Base-by-base conservation (phyloP, 2,329 filamentous ascomycete species). In the Chaetomium olivaceum region DNA sequence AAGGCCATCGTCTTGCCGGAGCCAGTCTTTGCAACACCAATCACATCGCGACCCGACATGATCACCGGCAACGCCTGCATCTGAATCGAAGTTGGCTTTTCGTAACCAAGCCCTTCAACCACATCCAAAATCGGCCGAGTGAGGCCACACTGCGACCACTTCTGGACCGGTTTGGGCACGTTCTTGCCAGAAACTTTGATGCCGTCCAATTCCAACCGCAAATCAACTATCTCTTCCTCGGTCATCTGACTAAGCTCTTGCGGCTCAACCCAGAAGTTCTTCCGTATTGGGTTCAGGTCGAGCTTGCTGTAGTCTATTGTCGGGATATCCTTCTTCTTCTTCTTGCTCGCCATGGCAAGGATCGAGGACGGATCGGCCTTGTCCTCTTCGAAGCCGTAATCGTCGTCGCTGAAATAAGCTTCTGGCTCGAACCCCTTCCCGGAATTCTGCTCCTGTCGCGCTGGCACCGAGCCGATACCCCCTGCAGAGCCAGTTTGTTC, bases 1-100 rank as follows among this genome's bases (percentile, higher is more conserved):
- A 98, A 99, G 6, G 95, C 95, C 73, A 98, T 88, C 0, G 95
- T 99, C 81, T 99, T 99, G 76, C 95, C 95, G 29, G 95, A 98
- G 5, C 95, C 95, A 29, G 95, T 99, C 81, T 98, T 98, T 21
- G 95, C 95, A 61, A 99, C 93, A 70, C 93, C 95, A 69, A 99
- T 92, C 46, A 97, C 91, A 80, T 99, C 95, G 71, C 93, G 88
- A 11, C 95, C 95, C 31, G 93, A 96, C 91, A 98, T 97, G 73
- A 97, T 91, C 11, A 93, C 89, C 1, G 95, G 95, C 66, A 98
- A 88, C 2, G 95, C 95, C 77, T 99, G 95, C 77, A 93, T 89
- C 77, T 99, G 95, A 72, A 99, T 98, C 0, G 94, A 87, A 0
- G 95, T 98, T 0, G 95, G 93, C 74, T 89, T 91, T 63, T 96